Percentiles rank a stretch among this genome's conserved stretches.
Evolutionary conservation across 2,329 filamentous ascomycete species (phyloP).

Genomic region (Cladophialophora chaetospira): DNA sequence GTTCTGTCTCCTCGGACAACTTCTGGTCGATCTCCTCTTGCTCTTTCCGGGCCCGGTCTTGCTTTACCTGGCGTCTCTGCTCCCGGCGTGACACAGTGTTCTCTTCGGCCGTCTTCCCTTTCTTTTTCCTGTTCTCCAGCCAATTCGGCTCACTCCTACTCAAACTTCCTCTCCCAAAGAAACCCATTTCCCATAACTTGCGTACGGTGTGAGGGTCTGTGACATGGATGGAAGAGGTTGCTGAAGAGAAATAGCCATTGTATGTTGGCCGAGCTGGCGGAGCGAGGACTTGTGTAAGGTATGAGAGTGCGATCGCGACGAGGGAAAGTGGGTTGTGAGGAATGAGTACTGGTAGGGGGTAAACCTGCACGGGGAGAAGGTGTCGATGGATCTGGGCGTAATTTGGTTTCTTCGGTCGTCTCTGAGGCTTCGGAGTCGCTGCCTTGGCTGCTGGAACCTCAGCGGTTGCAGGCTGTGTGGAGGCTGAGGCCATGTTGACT

Average conservation of each 20-base stretch:
- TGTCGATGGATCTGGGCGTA: constrained; percentile 78
- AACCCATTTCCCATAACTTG: constrained; percentile 92
- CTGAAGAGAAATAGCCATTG: constrained; percentile 75
- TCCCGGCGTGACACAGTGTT: constrained; percentile 74
- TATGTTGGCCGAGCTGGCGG: constrained; percentile 65
- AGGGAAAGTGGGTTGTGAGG: constrained; percentile 91
- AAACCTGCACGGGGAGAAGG: constrained; percentile 76
- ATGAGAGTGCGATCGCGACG: constrained; percentile 75
- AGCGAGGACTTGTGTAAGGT: constrained; percentile 70
- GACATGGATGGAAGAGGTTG: constrained; percentile 81
- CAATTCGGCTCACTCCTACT: constrained; percentile 95
- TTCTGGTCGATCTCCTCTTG: constrained; percentile 79
- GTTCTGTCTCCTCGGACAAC: constrained; percentile 54
- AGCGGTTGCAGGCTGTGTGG: constrained; percentile 31
- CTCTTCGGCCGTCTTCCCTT: constrained; percentile 79
- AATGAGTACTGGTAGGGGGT: constrained; percentile 84
- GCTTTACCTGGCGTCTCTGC: constrained; percentile 81
- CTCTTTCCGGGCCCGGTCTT: constrained; percentile 86
- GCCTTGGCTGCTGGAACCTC: constrained; percentile 25
- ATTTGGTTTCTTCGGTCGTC: constrained; percentile 50
- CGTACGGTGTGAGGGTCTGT: constrained; percentile 73
- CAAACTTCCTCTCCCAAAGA: constrained; percentile 91
- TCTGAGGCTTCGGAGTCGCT: constrained; percentile 26
- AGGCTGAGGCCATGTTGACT: constrained; percentile 33
- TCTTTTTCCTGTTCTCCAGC: constrained; percentile 78